These are phyloP conservation scores for Beauveria varroae DNA, from an alignment of 2,329 filamentous ascomycete species.

Conservation along the genomic window DNA sequence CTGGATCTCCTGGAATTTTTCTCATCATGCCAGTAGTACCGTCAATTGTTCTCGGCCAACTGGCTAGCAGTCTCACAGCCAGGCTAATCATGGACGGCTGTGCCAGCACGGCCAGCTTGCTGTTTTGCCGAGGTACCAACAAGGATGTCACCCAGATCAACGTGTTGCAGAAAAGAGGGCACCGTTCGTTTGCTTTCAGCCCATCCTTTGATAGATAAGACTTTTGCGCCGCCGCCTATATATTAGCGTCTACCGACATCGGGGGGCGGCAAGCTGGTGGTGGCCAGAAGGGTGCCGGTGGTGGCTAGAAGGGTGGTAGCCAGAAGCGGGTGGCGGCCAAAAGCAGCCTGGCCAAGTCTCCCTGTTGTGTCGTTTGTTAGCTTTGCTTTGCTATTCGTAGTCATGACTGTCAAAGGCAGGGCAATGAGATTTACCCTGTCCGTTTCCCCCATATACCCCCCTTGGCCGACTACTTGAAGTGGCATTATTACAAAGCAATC, in stretches of 20 bases:
- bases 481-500: conserved; percentile 2
- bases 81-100: background rate
- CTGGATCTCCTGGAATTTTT: too few relatives aligned
- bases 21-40: too few relatives aligned
- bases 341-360: background rate
- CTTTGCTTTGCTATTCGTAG: too few relatives aligned
- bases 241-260: conserved; percentile 4
- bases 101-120: background rate
- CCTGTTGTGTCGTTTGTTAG: background rate
- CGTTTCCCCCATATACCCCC: background rate
- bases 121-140: conserved; percentile 2
- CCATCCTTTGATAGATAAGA: conserved; percentile 8
- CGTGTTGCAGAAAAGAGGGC: background rate
- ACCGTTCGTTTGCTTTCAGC: background rate
- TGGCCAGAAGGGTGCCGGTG: background rate
- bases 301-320: background rate
- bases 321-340: background rate
- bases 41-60: background rate
- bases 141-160: conserved; percentile 2
- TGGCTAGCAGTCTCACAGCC: background rate
- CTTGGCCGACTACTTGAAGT: background rate
- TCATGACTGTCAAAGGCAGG: background rate
- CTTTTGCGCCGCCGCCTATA: background rate
- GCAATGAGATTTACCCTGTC: background rate
- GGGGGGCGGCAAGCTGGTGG: background rate